A percentile compares a stretch with the other conserved stretches of the same genome.
Evolutionary conservation across 2,329 filamentous ascomycete genomes (phyloP).

Genomic region (Aureobasidium mangrovei): DNA sequence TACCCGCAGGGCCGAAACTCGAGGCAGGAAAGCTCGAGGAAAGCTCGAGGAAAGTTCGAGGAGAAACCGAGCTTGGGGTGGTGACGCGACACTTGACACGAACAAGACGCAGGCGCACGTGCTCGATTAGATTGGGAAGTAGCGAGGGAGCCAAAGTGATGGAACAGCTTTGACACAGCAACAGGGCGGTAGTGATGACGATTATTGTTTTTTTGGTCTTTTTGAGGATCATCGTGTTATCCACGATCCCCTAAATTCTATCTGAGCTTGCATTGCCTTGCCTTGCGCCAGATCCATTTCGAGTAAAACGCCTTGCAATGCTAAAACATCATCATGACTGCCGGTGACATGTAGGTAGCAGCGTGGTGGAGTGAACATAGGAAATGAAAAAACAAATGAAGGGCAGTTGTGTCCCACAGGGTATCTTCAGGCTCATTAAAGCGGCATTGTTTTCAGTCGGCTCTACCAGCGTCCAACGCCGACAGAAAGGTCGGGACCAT

Average conservation of each 20-base stretch:
- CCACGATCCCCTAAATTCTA: constrained; percentile 1
- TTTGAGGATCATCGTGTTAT: constrained; percentile 2
- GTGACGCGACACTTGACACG: neutral
- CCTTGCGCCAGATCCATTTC: constrained; percentile 6
- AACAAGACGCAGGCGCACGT: neutral
- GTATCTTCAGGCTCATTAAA: constrained; percentile 12
- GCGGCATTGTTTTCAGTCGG: neutral
- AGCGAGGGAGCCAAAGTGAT: neutral
- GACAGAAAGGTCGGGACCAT: constrained; percentile 45
- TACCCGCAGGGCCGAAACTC: neutral
- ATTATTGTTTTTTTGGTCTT: neutral
- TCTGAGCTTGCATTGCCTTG: constrained; percentile 3
- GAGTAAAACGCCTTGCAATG: constrained; percentile 11
- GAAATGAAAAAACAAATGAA: constrained; percentile 4
- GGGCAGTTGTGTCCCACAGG: constrained; percentile 4
- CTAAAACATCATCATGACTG: constrained; percentile 4
- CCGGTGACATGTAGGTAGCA: constrained; percentile 4
- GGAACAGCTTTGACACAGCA: neutral
- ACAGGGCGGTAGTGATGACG: neutral
- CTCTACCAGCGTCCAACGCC: constrained; percentile 50
- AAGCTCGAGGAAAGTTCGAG: neutral
- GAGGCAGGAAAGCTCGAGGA: neutral
- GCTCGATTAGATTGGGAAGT: neutral
- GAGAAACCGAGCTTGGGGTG: neutral
- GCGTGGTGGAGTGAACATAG: constrained; percentile 1